Conservation (phyloP, 1,139 yeast genomes). For the Starmera stellimalicola region DNA sequence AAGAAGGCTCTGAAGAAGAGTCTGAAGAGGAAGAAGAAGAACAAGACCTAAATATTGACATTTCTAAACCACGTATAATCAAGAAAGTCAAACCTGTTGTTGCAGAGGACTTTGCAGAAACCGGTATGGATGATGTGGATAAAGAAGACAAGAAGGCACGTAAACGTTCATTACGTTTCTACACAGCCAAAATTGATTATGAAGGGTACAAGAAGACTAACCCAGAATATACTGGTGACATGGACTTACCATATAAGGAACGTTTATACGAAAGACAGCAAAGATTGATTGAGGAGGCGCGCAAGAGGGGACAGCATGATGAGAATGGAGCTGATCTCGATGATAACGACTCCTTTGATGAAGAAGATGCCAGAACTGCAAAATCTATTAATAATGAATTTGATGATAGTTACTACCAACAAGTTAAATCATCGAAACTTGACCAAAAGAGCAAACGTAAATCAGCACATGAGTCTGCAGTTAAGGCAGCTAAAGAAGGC, state of each 20-base stretch:
- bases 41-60: constrained; percentile 40
- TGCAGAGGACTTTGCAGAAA: constrained; percentile 43
- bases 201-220: constrained; percentile 48
- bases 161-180: constrained; percentile 82
- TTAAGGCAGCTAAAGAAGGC: constrained; percentile 79
- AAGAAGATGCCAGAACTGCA: constrained; percentile 37
- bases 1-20: constrained; percentile 19
- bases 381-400: constrained; percentile 28
- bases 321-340: constrained; percentile 49
- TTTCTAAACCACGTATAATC: constrained; percentile 34
- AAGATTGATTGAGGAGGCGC: constrained; percentile 78
- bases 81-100: constrained; percentile 19
- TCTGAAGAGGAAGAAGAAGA: constrained; percentile 23
- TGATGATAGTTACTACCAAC: constrained; percentile 29
- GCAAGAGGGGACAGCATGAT: constrained; percentile 64
- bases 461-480: constrained; percentile 62
- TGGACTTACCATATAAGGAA: constrained; percentile 89
- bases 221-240: constrained; percentile 68
- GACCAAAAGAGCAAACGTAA: constrained; percentile 44
- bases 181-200: constrained; percentile 92
- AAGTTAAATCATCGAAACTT: constrained; percentile 38
- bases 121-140: constrained; percentile 66
- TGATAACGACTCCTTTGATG: constrained; percentile 37
- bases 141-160: constrained; percentile 77
- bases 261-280: constrained; percentile 84